Evolutionary conservation across 306 rosid genomes (phyloP).

Genomic region (Urtica urens): DNA sequence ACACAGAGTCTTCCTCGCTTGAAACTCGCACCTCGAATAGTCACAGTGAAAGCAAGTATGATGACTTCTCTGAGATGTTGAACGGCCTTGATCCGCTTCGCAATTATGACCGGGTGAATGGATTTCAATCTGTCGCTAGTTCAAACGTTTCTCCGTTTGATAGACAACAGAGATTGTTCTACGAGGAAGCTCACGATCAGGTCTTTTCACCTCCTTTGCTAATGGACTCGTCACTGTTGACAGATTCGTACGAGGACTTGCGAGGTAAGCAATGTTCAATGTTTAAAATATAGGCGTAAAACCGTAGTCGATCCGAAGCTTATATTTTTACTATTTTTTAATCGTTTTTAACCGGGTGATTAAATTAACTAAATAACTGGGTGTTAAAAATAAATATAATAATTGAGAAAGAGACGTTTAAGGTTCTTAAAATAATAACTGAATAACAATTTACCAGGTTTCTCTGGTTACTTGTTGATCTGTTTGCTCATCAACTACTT

Average conservation of each 20-base stretch:
- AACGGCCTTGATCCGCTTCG: slow-evolving; percentile 58
- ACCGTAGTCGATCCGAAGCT: neutral
- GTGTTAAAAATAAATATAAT: too few species aligned
- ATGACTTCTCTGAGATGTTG: slow-evolving; percentile 46
- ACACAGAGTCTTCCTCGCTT: slow-evolving; percentile 34
- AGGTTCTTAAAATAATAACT: too few species aligned
- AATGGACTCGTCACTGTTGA: slow-evolving; percentile 61
- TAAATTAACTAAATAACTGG: slow-evolving; percentile 2
- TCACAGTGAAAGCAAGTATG: slow-evolving; percentile 33
- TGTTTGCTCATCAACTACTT: too few species aligned
- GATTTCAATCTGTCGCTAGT: slow-evolving; percentile 57
- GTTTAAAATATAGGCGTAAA: neutral
- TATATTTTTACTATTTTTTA: slow-evolving; percentile 4
- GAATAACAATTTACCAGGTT: too few species aligned
- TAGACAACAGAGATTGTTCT: slow-evolving; percentile 45
- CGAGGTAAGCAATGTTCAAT: slow-evolving; percentile 47
- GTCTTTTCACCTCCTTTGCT: slow-evolving; percentile 87
- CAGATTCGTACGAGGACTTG: slow-evolving; percentile 80
- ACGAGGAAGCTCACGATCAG: slow-evolving; percentile 75
- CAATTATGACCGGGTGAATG: slow-evolving; percentile 69
- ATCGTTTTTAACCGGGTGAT: neutral
- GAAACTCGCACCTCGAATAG: slow-evolving; percentile 38
- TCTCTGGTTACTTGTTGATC: too few species aligned
- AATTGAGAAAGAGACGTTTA: too few species aligned
- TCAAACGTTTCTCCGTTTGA: slow-evolving; percentile 56